phyloP scores from a whole-genome alignment of 352 stramenopile genomes.

The Phytophthora pseudosyringae region DNA sequence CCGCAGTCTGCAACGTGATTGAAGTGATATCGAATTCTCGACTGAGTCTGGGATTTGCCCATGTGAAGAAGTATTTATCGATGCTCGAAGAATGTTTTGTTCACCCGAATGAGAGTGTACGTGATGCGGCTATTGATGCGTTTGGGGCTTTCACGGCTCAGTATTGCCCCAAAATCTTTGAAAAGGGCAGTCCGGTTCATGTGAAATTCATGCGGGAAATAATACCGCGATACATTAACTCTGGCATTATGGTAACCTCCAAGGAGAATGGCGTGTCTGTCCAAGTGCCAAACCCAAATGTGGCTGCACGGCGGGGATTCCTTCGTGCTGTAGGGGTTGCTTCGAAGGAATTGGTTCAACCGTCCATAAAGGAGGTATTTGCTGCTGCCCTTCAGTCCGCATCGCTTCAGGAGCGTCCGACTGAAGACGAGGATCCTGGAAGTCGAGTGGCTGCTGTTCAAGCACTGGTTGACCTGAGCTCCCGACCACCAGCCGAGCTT shows the following conservation, averaged over 20 bases:
- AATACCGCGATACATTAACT: conserved; percentile 64
- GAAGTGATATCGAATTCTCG: conserved; percentile 81
- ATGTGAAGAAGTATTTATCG: conserved; percentile 80
- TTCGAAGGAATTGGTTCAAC: conserved; percentile 55
- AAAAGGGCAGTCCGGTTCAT: conserved; percentile 50
- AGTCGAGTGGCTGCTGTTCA: conserved; percentile 94
- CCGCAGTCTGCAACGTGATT: conserved; percentile 95
- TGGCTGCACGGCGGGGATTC: conserved; percentile 64
- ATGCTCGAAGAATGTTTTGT: conserved; percentile 93
- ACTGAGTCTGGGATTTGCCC: conserved; percentile 59
- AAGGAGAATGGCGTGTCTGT: conserved; percentile 35
- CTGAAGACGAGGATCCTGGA: conserved; percentile 93
- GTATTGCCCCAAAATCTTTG: conserved; percentile 88
- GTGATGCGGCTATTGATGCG: conserved; percentile 86
- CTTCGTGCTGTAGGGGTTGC: conserved; percentile 61
- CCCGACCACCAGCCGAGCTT: conserved; percentile 55
- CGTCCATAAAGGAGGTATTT: conserved; percentile 58
- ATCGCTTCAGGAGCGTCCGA: conserved; percentile 49
- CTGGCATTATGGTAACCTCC: conserved; percentile 46
- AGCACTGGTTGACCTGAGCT: conserved; percentile 90
- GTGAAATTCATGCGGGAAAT: conserved; percentile 57
- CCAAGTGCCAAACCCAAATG: conserved; percentile 58
- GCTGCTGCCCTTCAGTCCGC: conserved; percentile 51
- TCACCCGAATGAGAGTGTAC: conserved; percentile 95
- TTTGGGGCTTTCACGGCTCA: conserved; percentile 84